Base-by-base conservation (phyloP, 2,329 filamentous ascomycete species). In the Rutstroemia sp. region DNA sequence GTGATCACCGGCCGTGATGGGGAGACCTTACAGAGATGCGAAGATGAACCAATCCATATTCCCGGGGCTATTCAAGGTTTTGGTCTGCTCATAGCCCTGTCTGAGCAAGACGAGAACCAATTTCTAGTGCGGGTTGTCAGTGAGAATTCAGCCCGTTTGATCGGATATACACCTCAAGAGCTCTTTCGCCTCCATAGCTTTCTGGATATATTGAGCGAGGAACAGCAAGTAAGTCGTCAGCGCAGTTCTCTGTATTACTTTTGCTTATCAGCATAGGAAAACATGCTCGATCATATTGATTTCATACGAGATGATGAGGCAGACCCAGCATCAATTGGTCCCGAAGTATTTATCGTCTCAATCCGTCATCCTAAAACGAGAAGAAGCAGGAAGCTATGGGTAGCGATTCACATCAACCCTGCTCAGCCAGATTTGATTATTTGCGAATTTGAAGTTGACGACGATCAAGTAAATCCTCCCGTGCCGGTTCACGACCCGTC, bases 21-120 rank as follows among this genome's bases (percentile, higher is more conserved):
- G 2, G 79, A 83, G 2, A 81, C 79, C 0, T 73, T 94, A 46
- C 88, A 95, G 67, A 80, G 83, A 52, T 96, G 91, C 67, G 91
- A 96, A 70, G 91, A 96, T 66, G 91, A 96, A 66, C 90, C 91
- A 0, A 95, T 96, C 25, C 90, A 92, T 62, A 86, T 90, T 1
- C 91, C 53, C 3, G 53, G 53, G 25, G 53, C 53, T 3, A 25
- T 55, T 23, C 53, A 91, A 0, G 90, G 90, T 1, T 96, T 95
- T 63, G 91, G 91, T 1, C 76, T 88, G 4, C 74, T 96, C 23
- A 66, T 96, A 34, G 90, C 86, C 0, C 71, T 96, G 19, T 80
- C 85, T 54, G 87, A 92, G 68, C 83, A 89, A 54, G 68, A 73
- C 0, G 84, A 87, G 39, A 86, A 86, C 3, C 81, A 80, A 41